Percentiles rank a stretch among this genome's conserved stretches.
These are phyloP conservation scores for Boletus pseudo-olivaceus DNA, from an alignment of 768 basidiomycete genomes.

Conservation along the genomic window DNA sequence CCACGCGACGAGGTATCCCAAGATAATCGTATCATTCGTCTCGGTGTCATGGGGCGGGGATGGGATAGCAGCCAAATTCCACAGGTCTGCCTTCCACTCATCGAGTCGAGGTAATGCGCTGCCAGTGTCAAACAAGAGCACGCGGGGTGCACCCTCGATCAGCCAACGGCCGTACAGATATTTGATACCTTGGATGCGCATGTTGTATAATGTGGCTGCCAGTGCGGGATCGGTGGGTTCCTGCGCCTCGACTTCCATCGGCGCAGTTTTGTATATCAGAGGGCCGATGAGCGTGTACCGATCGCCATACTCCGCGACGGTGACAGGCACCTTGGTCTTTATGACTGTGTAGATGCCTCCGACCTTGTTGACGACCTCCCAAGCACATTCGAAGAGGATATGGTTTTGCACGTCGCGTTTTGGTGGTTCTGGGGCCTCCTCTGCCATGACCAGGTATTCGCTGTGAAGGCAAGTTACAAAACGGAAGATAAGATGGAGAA, in stretches of 20 bases:
- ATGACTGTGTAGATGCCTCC: slow-evolving; percentile 99
- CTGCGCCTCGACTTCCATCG: slow-evolving; percentile 96
- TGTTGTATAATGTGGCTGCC: slow-evolving; percentile 67
- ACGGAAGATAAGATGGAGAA: background rate
- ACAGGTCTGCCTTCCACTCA: slow-evolving; percentile 98
- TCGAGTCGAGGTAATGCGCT: slow-evolving; percentile 84
- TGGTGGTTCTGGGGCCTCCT: slow-evolving; percentile 16
- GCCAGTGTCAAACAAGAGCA: slow-evolving; percentile 94
- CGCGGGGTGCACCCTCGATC: slow-evolving; percentile 93
- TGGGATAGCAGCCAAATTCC: slow-evolving; percentile 98
- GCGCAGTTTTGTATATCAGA: slow-evolving; percentile 96
- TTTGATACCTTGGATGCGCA: slow-evolving; percentile 91
- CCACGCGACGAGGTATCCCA: slow-evolving; percentile 98
- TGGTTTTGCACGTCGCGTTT: slow-evolving; percentile 76
- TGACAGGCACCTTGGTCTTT: slow-evolving; percentile 99
- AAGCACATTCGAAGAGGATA: slow-evolving; percentile 90
- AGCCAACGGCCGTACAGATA: slow-evolving; percentile 96
- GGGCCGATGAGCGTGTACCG: slow-evolving; percentile 96
- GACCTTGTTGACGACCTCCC: slow-evolving; percentile 99
- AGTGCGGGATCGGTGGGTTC: slow-evolving; percentile 84
- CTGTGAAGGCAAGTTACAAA: background rate
- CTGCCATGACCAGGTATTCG: slow-evolving; percentile 18
- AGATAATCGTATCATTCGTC: slow-evolving; percentile 96
- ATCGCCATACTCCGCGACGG: slow-evolving; percentile 92
- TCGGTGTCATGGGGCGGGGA: slow-evolving; percentile 95